Evolutionary conservation across 768 basidiomycete genomes (phyloP).

Genomic region (Russula foetens): DNA sequence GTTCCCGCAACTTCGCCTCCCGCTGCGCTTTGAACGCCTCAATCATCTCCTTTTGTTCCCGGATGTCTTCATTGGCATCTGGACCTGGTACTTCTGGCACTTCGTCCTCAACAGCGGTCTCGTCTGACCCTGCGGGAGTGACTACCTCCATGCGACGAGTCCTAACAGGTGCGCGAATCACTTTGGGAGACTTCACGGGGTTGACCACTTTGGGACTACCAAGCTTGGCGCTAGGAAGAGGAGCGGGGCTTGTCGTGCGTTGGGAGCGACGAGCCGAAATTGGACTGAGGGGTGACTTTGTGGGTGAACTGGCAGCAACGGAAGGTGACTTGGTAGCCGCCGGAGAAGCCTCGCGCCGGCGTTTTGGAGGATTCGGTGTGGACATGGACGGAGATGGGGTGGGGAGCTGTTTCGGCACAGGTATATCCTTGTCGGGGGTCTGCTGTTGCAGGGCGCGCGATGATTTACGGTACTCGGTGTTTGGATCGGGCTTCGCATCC

Average conservation of each 20-base stretch:
- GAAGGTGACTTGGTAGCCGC: constrained; percentile 41
- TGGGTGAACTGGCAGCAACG: constrained; percentile 20
- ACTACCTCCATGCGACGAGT: constrained; percentile 31
- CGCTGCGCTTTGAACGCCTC: constrained; percentile 60
- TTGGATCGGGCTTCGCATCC: constrained; percentile 69
- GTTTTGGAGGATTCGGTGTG: constrained; percentile 28
- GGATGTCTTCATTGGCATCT: constrained; percentile 61
- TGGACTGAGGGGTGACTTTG: constrained; percentile 12
- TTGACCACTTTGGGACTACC: constrained; percentile 26
- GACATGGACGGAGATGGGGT: constrained; percentile 31
- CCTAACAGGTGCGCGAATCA: constrained; percentile 29
- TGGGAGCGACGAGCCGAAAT: constrained; percentile 35
- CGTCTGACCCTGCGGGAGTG: constrained; percentile 50
- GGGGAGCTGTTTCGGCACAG: constrained; percentile 24
- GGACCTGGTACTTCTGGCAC: constrained; percentile 43
- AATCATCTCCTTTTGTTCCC: constrained; percentile 73
- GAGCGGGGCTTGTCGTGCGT: constrained; percentile 35
- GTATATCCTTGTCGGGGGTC: constrained; percentile 18
- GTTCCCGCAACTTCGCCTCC: constrained; percentile 28
- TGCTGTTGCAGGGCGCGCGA: constrained; percentile 32
- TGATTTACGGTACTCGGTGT: constrained; percentile 69
- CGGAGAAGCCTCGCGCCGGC: constrained; percentile 57
- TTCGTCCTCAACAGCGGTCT: constrained; percentile 57
- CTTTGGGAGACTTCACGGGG: constrained; percentile 30
- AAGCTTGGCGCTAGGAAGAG: constrained; percentile 31